These are phyloP conservation scores for Carallia brachiata DNA, from an alignment of 345 rosid genomes.

Conservation along the genomic window DNA sequence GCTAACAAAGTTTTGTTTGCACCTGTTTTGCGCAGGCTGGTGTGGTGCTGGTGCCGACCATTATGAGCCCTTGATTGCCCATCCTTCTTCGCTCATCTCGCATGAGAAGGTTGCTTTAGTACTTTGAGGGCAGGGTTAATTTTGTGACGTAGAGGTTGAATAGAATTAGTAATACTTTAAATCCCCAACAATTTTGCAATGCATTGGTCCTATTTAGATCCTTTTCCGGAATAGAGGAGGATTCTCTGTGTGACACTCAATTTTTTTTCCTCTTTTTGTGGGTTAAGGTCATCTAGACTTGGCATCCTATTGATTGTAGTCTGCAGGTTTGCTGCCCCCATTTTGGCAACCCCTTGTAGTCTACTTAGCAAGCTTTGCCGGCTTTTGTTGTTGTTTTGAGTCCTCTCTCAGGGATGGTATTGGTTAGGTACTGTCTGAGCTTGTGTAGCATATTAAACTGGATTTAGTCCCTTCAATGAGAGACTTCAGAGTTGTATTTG, in stretches of 20 bases:
- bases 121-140: slow-evolving; percentile 45
- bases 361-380: slow-evolving; percentile 18
- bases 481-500: slow-evolving; percentile 10
- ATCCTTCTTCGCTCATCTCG: slow-evolving; percentile 57
- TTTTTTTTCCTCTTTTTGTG: background rate
- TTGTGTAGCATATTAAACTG: slow-evolving; percentile 20
- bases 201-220: slow-evolving; percentile 1
- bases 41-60: slow-evolving; percentile 99
- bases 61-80: slow-evolving; percentile 87
- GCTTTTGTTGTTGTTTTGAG: slow-evolving; percentile 16
- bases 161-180: slow-evolving; percentile 5
- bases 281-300: slow-evolving; percentile 16
- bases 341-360: slow-evolving; percentile 12
- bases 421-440: slow-evolving; percentile 9
- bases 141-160: slow-evolving; percentile 33
- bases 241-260: slow-evolving; percentile 14
- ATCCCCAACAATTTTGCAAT: background rate
- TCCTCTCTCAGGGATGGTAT: background rate
- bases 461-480: slow-evolving; percentile 16
- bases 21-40: slow-evolving; percentile 57
- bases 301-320: slow-evolving; percentile 17
- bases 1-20: background rate
- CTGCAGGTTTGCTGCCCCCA: slow-evolving; percentile 32
- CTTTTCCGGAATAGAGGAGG: slow-evolving; percentile 16
- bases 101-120: slow-evolving; percentile 85